A percentile compares a stretch with the other conserved stretches of the same genome.
These are phyloP conservation scores for Hibiscus tridactylites DNA, from an alignment of 345 rosid species.

Conservation along the genomic window DNA sequence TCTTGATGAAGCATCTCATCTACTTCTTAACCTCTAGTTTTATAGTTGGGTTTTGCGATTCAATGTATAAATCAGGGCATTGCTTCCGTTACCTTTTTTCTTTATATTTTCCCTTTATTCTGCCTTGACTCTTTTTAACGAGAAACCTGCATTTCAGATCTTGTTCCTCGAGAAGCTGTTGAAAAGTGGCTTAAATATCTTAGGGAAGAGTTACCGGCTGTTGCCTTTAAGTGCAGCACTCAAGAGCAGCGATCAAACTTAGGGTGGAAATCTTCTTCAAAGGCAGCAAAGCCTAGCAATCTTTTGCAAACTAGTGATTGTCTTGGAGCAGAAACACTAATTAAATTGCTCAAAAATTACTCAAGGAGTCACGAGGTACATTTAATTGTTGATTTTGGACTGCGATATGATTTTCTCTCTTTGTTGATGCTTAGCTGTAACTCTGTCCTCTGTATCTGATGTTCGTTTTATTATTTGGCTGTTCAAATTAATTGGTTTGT, in stretches of 20 bases:
- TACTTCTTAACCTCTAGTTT: not conserved
- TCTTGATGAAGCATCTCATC: not conserved
- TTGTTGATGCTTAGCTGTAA: not conserved
- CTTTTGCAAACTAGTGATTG: conserved; percentile 87
- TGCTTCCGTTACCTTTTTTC: not conserved
- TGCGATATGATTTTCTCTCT: not conserved
- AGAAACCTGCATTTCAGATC: conserved; percentile 43
- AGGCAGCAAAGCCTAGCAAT: conserved; percentile 57
- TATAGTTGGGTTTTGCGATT: not conserved
- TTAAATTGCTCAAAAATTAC: conserved; percentile 84
- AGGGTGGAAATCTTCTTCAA: conserved; percentile 84
- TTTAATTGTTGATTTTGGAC: not conserved
- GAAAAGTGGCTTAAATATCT: conserved; percentile 94
- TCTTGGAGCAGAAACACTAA: conserved; percentile 92
- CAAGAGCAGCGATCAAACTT: conserved; percentile 88
- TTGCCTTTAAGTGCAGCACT: conserved; percentile 93
- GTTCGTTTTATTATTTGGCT: conserved; percentile 4
- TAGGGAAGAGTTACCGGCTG: conserved; percentile 91
- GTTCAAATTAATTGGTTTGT: not conserved
- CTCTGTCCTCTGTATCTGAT: not conserved
- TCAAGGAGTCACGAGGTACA: conserved; percentile 90
- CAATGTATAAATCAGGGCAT: not conserved
- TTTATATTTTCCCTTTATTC: not conserved
- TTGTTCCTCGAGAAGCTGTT: conserved; percentile 94
- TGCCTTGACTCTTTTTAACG: not conserved